phyloP scores from a whole-genome alignment of 192 early-diverging fungal genomes.

The Umbelopsis isabellina region DNA sequence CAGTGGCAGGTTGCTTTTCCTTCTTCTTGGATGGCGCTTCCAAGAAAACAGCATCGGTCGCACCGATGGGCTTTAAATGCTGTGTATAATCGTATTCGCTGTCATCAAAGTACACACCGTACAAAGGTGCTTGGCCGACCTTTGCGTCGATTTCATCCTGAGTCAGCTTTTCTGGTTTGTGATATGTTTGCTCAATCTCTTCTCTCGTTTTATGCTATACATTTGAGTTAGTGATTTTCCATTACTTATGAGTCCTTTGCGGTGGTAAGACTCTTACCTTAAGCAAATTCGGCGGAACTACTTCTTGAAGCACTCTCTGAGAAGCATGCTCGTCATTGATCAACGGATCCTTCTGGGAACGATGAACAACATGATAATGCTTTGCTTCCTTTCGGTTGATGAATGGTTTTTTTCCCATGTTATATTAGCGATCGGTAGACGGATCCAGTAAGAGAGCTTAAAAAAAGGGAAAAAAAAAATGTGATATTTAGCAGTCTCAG shows the following conservation, averaged over 20 bases:
- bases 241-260: too few relatives aligned
- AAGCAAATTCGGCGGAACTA: constrained; percentile 67
- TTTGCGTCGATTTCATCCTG: constrained; percentile 41
- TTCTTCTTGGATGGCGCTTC: constrained; percentile 64
- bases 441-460: neutral
- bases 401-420: constrained; percentile 76
- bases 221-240: too few relatives aligned
- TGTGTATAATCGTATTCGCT: constrained; percentile 93
- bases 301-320: constrained; percentile 79
- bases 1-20: constrained; percentile 48
- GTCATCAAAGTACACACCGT: constrained; percentile 92
- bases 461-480: neutral
- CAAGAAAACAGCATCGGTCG: constrained; percentile 78
- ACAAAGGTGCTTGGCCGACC: constrained; percentile 78
- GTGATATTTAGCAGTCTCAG: too few relatives aligned
- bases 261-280: constrained; percentile 31
- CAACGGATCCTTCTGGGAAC: constrained; percentile 93
- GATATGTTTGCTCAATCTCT: constrained; percentile 23
- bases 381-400: constrained; percentile 86
- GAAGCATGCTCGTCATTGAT: constrained; percentile 81
- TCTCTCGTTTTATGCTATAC: constrained; percentile 34
- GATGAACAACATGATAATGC: constrained; percentile 91
- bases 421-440: neutral
- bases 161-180: constrained; percentile 31
- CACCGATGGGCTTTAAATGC: constrained; percentile 87